phyloP scores from a whole-genome alignment of 805 yeast genomes.

The Candida khao-thaluensis region DNA sequence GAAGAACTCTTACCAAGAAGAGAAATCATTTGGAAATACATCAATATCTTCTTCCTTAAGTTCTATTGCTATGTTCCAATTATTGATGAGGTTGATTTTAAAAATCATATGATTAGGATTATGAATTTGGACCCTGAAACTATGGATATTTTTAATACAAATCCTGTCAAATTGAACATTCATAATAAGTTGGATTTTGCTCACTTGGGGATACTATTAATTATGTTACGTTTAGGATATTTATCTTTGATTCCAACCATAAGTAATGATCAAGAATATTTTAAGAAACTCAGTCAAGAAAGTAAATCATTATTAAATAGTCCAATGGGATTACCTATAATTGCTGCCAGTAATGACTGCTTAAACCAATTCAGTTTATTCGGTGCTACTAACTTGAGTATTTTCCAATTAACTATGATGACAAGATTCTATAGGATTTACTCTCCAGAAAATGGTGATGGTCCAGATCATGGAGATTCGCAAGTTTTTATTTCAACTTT shows the following conservation, averaged over 20 bases:
- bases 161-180: slow-evolving; percentile 15
- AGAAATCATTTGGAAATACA: slow-evolving; percentile 12
- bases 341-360: slow-evolving; percentile 33
- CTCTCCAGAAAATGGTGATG: slow-evolving; percentile 58
- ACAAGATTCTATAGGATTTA: slow-evolving; percentile 49
- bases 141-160: slow-evolving; percentile 2
- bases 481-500: slow-evolving; percentile 55
- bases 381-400: slow-evolving; percentile 44
- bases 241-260: slow-evolving; percentile 35
- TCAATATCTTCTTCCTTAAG: slow-evolving; percentile 31
- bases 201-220: slow-evolving; percentile 31
- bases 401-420: slow-evolving; percentile 54
- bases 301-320: slow-evolving; percentile 26
- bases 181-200: slow-evolving; percentile 36
- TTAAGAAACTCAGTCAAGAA: slow-evolving; percentile 16
- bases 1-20: slow-evolving; percentile 10
- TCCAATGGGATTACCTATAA: slow-evolving; percentile 31
- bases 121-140: neutral
- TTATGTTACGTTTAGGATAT: slow-evolving; percentile 36
- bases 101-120: slow-evolving; percentile 9
- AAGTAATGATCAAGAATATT: slow-evolving; percentile 3
- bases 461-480: slow-evolving; percentile 57
- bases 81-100: slow-evolving; percentile 39
- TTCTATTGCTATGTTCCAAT: slow-evolving; percentile 49
- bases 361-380: slow-evolving; percentile 35